Evolutionary conservation across 805 yeast species (phyloP), one percentile per base, ranked within the genome.

Genomic region (Myxozyma neotropica): DNA sequence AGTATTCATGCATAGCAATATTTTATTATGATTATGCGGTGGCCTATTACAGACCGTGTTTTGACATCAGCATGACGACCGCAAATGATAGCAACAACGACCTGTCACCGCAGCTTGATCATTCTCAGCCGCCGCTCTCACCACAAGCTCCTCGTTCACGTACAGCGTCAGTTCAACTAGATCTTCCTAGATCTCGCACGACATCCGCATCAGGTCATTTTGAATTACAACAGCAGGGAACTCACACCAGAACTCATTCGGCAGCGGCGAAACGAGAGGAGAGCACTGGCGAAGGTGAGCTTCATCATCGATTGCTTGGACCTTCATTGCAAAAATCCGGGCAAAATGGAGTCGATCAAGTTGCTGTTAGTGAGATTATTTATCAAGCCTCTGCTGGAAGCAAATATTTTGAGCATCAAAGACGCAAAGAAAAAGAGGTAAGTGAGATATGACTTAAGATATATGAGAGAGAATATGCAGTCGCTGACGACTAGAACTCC

Each of bases 271-370:
- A 15, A 26, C 31, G 26, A 27, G 57, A 51, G 17, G 40, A 12
- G 8, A 33, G 42, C 10, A 21, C n/a, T 6, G 53, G 53, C 2
- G 51, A 44, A n/a, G 58, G 55, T 13, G 53, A 60, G 23, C 55
- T 66, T 15, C 57, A 63, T 50, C 63, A 63, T 31, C 50, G 69
- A 8, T 53, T 67, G 10, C 54, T 64, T 23, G 69, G 69, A 8
- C 69, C 69, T 23, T 67, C 69, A 29, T 21, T 65, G 8, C 63
- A 59, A 35, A 67, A 67, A 27, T 53, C 68, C 1, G 69, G 69
- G 10, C 69, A 63, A 27, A 61, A 60, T 36, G 67, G 66, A 4
- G 69, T 66, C 17, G 66, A 66, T 50, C 69, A 67, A 40, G 55
- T 24, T 19, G 66, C 58, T 10, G 62, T 67, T 27, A 61, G 66